A percentile compares a stretch with the other conserved stretches of the same genome.
phyloP scores from a whole-genome alignment of 1,284 basidiomycete species.

The Schizophyllum amplum region DNA sequence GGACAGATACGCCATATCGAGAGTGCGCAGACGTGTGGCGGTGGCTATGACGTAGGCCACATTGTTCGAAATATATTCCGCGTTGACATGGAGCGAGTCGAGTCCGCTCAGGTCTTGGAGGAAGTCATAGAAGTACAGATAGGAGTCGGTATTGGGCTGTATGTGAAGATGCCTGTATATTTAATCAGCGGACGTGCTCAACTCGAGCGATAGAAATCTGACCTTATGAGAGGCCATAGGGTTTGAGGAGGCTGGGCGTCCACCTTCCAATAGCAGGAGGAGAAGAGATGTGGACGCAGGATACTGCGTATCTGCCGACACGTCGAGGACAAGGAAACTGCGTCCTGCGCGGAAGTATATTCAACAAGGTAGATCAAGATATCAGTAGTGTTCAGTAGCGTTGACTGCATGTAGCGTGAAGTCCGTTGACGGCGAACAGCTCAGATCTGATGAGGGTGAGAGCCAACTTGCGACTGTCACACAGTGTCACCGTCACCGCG shows the following conservation, averaged over 20 bases:
- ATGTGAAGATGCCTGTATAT: background rate
- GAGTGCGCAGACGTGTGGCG: background rate
- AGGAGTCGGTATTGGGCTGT: background rate
- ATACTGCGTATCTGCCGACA: background rate
- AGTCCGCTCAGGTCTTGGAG: background rate
- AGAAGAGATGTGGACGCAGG: background rate
- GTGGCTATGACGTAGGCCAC: background rate
- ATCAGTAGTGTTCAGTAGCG: too few relatives aligned
- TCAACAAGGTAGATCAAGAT: too few relatives aligned
- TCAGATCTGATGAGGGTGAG: too few relatives aligned
- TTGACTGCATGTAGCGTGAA: too few relatives aligned
- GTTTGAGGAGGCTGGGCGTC: background rate
- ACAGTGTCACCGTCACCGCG: too few relatives aligned
- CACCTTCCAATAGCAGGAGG: background rate
- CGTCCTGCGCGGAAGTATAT: too few relatives aligned
- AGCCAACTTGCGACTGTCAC: too few relatives aligned
- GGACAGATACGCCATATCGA: background rate
- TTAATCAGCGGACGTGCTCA: background rate
- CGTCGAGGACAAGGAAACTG: too few relatives aligned
- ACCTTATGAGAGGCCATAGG: background rate
- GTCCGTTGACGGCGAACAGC: too few relatives aligned
- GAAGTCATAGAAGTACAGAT: background rate
- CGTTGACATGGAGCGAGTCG: background rate
- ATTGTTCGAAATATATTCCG: background rate
- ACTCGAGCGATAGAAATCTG: background rate